Conservation (phyloP, 306 rosid genomes). For the Trifolium pratense region DNA sequence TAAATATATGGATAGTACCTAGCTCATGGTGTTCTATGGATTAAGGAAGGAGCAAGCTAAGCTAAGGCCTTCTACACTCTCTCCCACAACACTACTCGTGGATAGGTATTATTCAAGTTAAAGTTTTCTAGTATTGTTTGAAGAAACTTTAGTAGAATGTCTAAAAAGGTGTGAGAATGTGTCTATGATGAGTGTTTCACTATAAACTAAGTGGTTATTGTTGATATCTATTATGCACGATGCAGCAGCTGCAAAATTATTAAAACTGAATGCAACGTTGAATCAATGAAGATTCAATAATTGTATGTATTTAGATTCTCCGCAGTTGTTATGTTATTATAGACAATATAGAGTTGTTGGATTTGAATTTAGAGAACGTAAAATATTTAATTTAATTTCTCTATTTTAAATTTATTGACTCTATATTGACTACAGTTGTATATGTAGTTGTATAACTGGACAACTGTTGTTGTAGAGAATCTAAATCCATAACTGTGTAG, state of each 20-base stretch:
- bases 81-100: slow-evolving; percentile 17
- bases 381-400: background rate
- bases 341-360: background rate
- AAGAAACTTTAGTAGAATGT: slow-evolving; percentile 1
- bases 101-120: slow-evolving; percentile 40
- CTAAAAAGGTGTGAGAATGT: background rate
- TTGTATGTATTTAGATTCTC: background rate
- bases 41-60: slow-evolving; percentile 5
- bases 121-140: slow-evolving; percentile 16
- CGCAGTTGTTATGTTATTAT: background rate
- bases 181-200: background rate
- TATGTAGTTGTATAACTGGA: too few species aligned
- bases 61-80: slow-evolving; percentile 19
- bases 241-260: background rate
- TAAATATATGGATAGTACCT: background rate
- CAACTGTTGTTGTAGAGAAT: background rate
- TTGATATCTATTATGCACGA: background rate
- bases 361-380: background rate
- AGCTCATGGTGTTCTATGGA: slow-evolving; percentile 9
- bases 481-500: background rate
- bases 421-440: background rate
- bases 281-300: background rate
- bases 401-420: background rate
- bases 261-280: background rate
- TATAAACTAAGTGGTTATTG: too few species aligned